These are phyloP conservation scores for Podila minutissima DNA, from an alignment of 192 early-diverging fungal genomes.

Conservation along the genomic window DNA sequence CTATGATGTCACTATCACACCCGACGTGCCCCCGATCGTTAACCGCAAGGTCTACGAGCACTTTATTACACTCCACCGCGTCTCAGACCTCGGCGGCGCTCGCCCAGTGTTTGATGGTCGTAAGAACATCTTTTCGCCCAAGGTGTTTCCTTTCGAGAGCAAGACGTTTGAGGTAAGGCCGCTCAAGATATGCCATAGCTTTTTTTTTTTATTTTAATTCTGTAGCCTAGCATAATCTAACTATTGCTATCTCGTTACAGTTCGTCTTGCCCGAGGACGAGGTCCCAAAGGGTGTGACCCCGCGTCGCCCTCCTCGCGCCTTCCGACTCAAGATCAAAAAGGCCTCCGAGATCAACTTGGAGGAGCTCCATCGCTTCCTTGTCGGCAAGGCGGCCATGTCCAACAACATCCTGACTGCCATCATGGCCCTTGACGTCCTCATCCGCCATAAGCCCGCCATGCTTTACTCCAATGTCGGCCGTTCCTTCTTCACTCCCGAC, in stretches of 20 bases:
- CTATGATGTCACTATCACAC: constrained; percentile 85
- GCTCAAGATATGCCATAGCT: not conserved
- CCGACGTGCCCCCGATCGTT: constrained; percentile 83
- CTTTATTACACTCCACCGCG: constrained; percentile 64
- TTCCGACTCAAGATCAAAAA: constrained; percentile 77
- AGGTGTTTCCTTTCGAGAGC: constrained; percentile 62
- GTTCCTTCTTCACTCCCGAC: constrained; percentile 92
- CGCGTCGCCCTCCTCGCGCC: constrained; percentile 54
- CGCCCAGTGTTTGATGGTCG: constrained; percentile 86
- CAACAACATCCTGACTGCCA: constrained; percentile 55
- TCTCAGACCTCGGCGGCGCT: constrained; percentile 66
- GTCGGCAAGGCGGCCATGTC: constrained; percentile 52
- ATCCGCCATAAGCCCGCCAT: constrained; percentile 87
- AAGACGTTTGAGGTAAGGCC: constrained; percentile 65
- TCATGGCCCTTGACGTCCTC: constrained; percentile 82
- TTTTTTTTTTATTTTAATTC: not conserved
- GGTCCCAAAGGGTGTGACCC: not conserved
- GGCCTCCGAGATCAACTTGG: constrained; percentile 73
- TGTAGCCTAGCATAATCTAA: not conserved
- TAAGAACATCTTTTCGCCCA: constrained; percentile 79
- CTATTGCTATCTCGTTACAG: constrained; percentile 29
- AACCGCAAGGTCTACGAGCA: constrained; percentile 75
- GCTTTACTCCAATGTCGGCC: constrained; percentile 79
- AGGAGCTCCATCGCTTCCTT: constrained; percentile 66
- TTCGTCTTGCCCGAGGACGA: constrained; percentile 57